Evolutionary conservation across 2,329 filamentous ascomycete genomes (phyloP), one percentile per base, ranked within the genome.

Genomic region (Neopestalotiopsis clavispora): DNA sequence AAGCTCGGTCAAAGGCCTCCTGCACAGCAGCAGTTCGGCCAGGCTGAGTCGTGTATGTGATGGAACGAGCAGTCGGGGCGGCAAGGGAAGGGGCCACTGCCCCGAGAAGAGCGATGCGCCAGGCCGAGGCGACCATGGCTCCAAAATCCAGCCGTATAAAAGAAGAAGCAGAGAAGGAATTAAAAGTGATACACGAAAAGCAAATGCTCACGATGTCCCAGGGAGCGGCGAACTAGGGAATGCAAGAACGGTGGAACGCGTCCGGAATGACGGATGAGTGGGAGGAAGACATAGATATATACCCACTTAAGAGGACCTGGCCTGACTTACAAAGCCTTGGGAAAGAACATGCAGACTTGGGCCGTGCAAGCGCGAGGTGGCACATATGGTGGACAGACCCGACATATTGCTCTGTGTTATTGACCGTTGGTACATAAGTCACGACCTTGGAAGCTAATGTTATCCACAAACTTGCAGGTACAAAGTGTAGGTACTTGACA

Each of bases 1-100:
- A 95, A 2, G 92, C 90, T 74, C 86, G 86, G 68, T 87, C 84
- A 75, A 95, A 95, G 0, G 90, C 90, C 67, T 89, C 86, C 76
- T 89, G 91, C 66, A 95, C 88, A 1, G 89, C 88, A 63, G 84
- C 83, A 13, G 90, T 86, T 72, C 89, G 81, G 12, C 77, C 78
- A 0, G 77, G 74, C 68, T 85, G 79, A 4, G 80, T 72, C 28
- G 73, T 70, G 64, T 77, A 77, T 3, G 74, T 34, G 14, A 23
- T 14, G 17, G 20, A 45, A 38, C 28, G 30, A 3, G 64, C 32
- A 28, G 65, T 23, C 10, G 65, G 65, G 12, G 65, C 65, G 40
- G 65, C 65, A 30, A 67, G 34, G 30, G n/a, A 23, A 4, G 14
- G 40, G 10, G 65, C 32, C 17, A 45, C 52, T 17, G 34, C 40